These are phyloP conservation scores for Rhododendron ferrugineum DNA, from an alignment of 148 eudicot genomes.

Conservation along the genomic window DNA sequence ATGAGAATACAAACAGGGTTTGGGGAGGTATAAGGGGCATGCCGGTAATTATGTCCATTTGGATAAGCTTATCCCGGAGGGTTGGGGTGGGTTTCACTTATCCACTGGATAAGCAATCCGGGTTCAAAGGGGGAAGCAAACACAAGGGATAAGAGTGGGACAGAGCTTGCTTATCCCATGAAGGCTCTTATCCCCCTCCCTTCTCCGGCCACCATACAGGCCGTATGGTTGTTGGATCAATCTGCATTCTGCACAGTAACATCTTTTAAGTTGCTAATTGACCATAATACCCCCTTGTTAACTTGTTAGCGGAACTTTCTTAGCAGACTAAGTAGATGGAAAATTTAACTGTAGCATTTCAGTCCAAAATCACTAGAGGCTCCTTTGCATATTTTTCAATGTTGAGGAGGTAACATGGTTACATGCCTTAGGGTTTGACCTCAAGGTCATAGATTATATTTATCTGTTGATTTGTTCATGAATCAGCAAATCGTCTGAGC, in stretches of 20 bases:
- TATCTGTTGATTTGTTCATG: background rate
- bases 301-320: no score
- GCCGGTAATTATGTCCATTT: background rate
- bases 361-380: background rate
- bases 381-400: background rate
- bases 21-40: background rate
- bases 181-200: background rate
- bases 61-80: background rate
- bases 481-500: background rate
- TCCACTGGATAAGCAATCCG: no score
- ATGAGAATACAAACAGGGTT: background rate
- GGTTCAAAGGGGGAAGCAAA: no score
- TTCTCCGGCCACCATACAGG: background rate
- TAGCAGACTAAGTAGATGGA: background rate
- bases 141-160: background rate
- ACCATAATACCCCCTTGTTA: no score
- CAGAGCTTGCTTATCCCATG: background rate
- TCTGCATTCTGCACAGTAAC: background rate
- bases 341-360: background rate
- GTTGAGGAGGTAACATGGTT: background rate
- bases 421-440: background rate
- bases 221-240: background rate
- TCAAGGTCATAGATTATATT: background rate
- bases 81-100: background rate
- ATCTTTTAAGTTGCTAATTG: background rate